phyloP scores from a whole-genome alignment of 2,329 filamentous ascomycete species.

The Nothophaeocryptopus gaeumannii region DNA sequence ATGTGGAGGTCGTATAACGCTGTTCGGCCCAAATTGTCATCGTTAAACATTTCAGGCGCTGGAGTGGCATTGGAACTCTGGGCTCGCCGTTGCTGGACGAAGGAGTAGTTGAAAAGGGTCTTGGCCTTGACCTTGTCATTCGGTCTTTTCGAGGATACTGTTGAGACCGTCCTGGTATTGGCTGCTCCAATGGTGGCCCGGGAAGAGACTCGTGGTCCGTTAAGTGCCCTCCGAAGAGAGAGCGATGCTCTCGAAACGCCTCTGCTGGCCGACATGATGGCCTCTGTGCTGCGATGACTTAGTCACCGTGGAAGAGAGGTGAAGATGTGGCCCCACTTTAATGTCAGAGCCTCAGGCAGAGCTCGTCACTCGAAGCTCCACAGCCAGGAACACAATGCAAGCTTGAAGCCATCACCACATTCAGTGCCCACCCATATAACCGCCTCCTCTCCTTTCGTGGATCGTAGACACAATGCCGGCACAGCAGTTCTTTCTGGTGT shows the following conservation, averaged over 20 bases:
- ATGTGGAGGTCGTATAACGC: slow-evolving; percentile 77
- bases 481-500: slow-evolving; percentile 79
- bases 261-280: slow-evolving; percentile 19
- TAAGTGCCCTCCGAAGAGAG: slow-evolving; percentile 12
- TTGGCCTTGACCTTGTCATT: slow-evolving; percentile 15
- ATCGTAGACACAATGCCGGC: slow-evolving; percentile 27
- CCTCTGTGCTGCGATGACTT: slow-evolving; percentile 5
- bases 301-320: too few relatives aligned
- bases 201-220: slow-evolving; percentile 2
- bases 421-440: too few relatives aligned
- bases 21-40: slow-evolving; percentile 48
- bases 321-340: too few relatives aligned
- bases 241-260: slow-evolving; percentile 9
- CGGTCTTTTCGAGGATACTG: slow-evolving; percentile 3
- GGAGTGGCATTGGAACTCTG: slow-evolving; percentile 30
- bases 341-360: too few relatives aligned
- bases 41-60: slow-evolving; percentile 32
- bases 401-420: too few relatives aligned
- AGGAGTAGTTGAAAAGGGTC: slow-evolving; percentile 20
- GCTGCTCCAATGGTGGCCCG: background rate
- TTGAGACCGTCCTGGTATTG: slow-evolving; percentile 9
- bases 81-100: slow-evolving; percentile 21
- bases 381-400: too few relatives aligned
- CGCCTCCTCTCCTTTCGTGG: background rate
- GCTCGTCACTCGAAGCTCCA: too few relatives aligned